Percentiles rank a stretch among this genome's conserved stretches.
phyloP scores from a whole-genome alignment of 1,284 basidiomycete genomes.

The Psilocybe mexicana region DNA sequence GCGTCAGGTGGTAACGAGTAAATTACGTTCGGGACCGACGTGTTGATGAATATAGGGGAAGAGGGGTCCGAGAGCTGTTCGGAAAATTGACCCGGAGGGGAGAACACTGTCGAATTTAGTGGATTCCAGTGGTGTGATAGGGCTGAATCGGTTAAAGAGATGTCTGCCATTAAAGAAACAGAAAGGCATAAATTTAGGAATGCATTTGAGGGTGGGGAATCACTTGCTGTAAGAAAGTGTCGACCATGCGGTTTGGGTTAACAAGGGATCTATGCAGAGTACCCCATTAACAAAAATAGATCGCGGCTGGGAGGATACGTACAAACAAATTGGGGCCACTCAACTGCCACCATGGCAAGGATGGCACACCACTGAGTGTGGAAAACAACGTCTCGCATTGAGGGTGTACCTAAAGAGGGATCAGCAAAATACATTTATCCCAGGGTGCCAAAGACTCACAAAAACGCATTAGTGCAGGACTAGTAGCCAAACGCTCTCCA shows the following conservation, averaged over 20 bases:
- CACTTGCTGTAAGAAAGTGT: constrained; percentile 83
- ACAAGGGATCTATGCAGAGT: constrained; percentile 68
- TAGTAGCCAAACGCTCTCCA: constrained; percentile 83
- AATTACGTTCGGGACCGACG: constrained; percentile 65
- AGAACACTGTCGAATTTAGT: constrained; percentile 56
- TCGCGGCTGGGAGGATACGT: constrained; percentile 32
- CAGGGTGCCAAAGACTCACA: constrained; percentile 45
- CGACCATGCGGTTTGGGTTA: constrained; percentile 87
- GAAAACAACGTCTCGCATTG: constrained; percentile 88
- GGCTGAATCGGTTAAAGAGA: constrained; percentile 60
- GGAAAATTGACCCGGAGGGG: constrained; percentile 65
- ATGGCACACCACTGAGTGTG: constrained; percentile 91
- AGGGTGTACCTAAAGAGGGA: constrained; percentile 76
- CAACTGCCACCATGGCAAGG: constrained; percentile 89
- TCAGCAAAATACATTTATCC: constrained; percentile 17
- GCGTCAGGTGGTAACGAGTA: constrained; percentile 68
- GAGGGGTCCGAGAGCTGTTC: constrained; percentile 68
- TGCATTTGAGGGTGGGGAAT: constrained; percentile 8
- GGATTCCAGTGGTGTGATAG: constrained; percentile 64
- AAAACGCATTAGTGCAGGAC: constrained; percentile 87
- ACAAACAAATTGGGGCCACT: constrained; percentile 94
- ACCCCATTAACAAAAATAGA: constrained; percentile 15
- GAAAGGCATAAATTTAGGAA: constrained; percentile 1
- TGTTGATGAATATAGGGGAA: constrained; percentile 81
- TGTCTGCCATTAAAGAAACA: constrained; percentile 49